Conservation (phyloP, 192 early-diverging fungal genomes). For the Lunasporangiospora selenospora region DNA sequence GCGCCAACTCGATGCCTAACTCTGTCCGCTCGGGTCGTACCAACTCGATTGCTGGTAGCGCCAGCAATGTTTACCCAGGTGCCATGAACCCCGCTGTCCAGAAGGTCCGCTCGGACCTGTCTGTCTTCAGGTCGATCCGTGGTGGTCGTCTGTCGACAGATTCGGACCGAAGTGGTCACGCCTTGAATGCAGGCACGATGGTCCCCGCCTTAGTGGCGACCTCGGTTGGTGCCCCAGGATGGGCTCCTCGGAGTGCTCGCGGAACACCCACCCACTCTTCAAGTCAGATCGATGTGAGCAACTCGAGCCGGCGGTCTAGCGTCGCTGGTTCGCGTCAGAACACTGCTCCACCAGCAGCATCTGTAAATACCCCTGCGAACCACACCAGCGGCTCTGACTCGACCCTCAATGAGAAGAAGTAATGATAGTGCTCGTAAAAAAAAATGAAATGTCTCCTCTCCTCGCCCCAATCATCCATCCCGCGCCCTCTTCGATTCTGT, state of each 20-base stretch:
- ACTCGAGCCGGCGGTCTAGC: conserved; percentile 36
- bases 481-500: no score
- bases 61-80: conserved; percentile 30
- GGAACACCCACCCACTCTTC: conserved; percentile 26
- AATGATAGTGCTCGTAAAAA: no score
- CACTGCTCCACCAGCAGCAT: no score
- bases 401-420: no score
- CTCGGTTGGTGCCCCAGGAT: conserved; percentile 50
- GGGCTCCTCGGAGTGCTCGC: conserved; percentile 34
- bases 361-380: no score
- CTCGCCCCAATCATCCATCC: no score
- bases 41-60: conserved; percentile 29
- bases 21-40: conserved; percentile 25
- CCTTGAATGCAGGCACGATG: conserved; percentile 44
- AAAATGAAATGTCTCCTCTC: no score
- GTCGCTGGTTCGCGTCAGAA: conserved; percentile 19
- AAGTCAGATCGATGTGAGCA: conserved; percentile 26
- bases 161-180: conserved; percentile 25
- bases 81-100: conserved; percentile 53
- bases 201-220: conserved; percentile 49
- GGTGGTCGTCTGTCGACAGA: conserved; percentile 47
- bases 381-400: no score
- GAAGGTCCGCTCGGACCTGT: conserved; percentile 46
- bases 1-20: conserved; percentile 31
- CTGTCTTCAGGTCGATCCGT: conserved; percentile 48